phyloP scores from a whole-genome alignment of 108 stramenopile species.

The Nitzschia putrida region DNA sequence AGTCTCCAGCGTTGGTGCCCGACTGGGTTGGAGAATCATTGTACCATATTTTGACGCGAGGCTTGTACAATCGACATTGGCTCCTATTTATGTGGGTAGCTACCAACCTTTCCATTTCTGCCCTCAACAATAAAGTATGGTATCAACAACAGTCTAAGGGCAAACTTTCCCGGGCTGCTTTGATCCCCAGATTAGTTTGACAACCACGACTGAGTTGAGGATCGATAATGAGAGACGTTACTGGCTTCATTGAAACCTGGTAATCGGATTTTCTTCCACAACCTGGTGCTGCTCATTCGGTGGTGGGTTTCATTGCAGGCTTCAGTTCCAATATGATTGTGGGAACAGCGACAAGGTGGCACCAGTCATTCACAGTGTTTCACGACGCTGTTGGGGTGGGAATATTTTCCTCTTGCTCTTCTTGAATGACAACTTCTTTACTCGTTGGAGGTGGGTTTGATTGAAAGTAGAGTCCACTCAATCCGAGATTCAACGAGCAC shows the following conservation, averaged over 20 bases:
- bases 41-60: neutral
- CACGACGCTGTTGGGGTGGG: neutral
- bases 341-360: too few species aligned
- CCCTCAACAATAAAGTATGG: constrained; percentile 54
- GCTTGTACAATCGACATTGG: constrained; percentile 32
- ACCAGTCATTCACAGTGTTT: too few species aligned
- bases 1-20: neutral
- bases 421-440: neutral
- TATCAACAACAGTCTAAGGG: constrained; percentile 29
- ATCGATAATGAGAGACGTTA: too few species aligned
- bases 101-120: constrained; percentile 63
- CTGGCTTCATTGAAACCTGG: too few species aligned
- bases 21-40: neutral
- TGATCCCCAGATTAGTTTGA: constrained; percentile 4
- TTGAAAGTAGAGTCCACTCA: constrained; percentile 68
- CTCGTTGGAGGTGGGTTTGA: neutral
- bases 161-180: constrained; percentile 2
- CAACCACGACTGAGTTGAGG: neutral
- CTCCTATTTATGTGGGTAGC: constrained; percentile 60
- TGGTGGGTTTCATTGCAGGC: too few species aligned
- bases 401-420: neutral
- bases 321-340: too few species aligned
- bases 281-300: too few species aligned
- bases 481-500: constrained; percentile 44
- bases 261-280: too few species aligned